Base-by-base conservation (phyloP, 352 stramenopile genomes). In the Phytophthora kernoviae region DNA sequence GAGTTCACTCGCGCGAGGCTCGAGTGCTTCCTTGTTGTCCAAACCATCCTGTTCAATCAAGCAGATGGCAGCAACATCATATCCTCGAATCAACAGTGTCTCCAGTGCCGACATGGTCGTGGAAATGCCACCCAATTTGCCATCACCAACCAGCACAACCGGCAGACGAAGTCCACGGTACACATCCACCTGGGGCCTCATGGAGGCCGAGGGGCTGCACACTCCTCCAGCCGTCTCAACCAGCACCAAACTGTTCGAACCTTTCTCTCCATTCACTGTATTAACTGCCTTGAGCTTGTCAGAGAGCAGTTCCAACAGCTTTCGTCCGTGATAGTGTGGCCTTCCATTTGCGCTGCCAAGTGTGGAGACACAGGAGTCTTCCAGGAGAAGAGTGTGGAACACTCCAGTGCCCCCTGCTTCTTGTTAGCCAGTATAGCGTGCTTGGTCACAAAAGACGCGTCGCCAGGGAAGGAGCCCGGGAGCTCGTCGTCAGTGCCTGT, bases 171-270 rank as follows among this genome's bases (percentile, higher is more conserved):
- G 74, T 5, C 82, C 68, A 21, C 90, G 81, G 66, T 98, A 99
- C 42, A 98, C 79, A 65, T 99, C 96, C 17, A 90, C 96, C 70
- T 99, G 96, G 59, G 90, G 88, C 14, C 77, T 84, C 72, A 93
- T 91, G 2, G 77, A 90, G 5, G 81, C 85, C 21, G 86, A 90
- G 9, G 86, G 86, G 36, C 86, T 99, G 58, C 98, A 90, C 12
- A 98, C 95, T 21, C 97, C 97, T 9, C 97, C 97, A 1, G 97
- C 96, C 9, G 96, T 98, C 85, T 99, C 97, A 26, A 99, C 87
- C 17, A 97, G 86, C 59, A 86, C 62, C 26, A 94, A 55, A 46
- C 70, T 82, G 54, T 85, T 65, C 8, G 73, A 56, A 40, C 54
- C 58, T 14, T 70, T 69, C 20, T 44, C 17, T 17, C 59, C 46